Evolutionary conservation across 805 yeast species (phyloP), one percentile per base, ranked within the genome.

Genomic region (Candida alai): DNA sequence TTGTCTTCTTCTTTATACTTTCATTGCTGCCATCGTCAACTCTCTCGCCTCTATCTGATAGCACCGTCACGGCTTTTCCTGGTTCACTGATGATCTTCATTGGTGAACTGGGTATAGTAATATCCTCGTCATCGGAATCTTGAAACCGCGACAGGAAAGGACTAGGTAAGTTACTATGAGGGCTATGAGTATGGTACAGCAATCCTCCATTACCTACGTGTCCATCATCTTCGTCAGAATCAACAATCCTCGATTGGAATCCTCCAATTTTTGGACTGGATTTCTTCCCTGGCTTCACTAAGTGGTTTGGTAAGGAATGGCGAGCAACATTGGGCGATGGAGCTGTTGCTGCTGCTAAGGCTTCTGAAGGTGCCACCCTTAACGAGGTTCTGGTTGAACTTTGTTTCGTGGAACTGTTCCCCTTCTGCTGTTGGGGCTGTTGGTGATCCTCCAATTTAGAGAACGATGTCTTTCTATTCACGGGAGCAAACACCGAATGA

Each of bases 81-180:
- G n/a, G n/a, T n/a, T n/a, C n/a, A n/a, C n/a, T n/a, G n/a, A n/a
- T n/a, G n/a, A n/a, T n/a, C n/a, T n/a, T n/a, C n/a, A n/a, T n/a
- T n/a, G n/a, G n/a, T n/a, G n/a, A n/a, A 22, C 20, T 9, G 19
- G 19, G 8, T 6, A 20, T n/a, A 6, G 14, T 6, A 23, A n/a
- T 9, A 7, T 13, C 24, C 5, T 23, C 16, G 16, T 80, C 78
- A 48, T 79, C 84, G 2, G 84, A 78, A 49, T 80, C 87, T 6
- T 64, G 65, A 42, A 78, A 73, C 44, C 86, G 65, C 1, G 86
- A 78, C 36, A 59, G 70, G 55, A 66, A 73, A n/a, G n/a, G n/a
- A n/a, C n/a, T n/a, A 1, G 21, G 21, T 2, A 3, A 8, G n/a
- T 56, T 58, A n/a, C n/a, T n/a, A n/a, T n/a, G n/a, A n/a, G n/a